phyloP scores from a whole-genome alignment of 73 alveolate species.

The Halteria grandinella region DNA sequence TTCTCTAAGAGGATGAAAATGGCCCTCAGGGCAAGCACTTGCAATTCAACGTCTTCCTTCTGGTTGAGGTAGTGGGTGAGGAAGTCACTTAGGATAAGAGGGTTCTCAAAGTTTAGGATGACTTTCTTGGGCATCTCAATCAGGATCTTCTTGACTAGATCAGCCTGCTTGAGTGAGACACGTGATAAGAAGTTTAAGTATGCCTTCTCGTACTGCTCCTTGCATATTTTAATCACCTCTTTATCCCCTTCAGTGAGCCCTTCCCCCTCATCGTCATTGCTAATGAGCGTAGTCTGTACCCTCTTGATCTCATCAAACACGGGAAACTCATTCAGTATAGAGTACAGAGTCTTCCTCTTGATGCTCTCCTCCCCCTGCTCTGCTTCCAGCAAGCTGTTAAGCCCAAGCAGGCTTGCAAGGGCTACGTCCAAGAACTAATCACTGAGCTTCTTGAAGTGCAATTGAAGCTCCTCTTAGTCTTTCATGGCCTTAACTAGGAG shows the following conservation, averaged over 20 bases:
- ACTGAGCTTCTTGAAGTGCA: neutral
- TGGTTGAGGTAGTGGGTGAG: constrained; percentile 15
- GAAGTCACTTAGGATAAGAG: constrained; percentile 31
- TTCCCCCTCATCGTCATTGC: neutral
- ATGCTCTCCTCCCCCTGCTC: no score
- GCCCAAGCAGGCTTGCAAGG: neutral
- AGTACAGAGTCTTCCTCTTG: neutral
- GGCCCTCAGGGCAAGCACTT: constrained; percentile 30
- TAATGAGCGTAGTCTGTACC: neutral
- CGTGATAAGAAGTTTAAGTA: neutral
- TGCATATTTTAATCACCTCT: neutral
- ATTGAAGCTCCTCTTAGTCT: constrained; percentile 1
- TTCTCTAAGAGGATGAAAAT: constrained; percentile 30
- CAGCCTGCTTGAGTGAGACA: neutral
- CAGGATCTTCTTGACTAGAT: constrained; percentile 3
- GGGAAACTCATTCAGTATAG: constrained; percentile 27
- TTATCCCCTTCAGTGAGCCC: constrained; percentile 8
- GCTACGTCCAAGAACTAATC: constrained; percentile 10
- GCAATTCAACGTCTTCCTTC: constrained; percentile 2
- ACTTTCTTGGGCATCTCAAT: neutral
- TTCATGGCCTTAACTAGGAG: neutral
- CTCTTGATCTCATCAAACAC: constrained; percentile 1
- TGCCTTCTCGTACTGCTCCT: neutral
- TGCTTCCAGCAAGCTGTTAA: neutral
- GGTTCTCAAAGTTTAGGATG: constrained; percentile 33